Evolutionary conservation across 2,329 filamentous ascomycete species (phyloP).

Genomic region (Gnomoniopsis smithogilvyi): DNA sequence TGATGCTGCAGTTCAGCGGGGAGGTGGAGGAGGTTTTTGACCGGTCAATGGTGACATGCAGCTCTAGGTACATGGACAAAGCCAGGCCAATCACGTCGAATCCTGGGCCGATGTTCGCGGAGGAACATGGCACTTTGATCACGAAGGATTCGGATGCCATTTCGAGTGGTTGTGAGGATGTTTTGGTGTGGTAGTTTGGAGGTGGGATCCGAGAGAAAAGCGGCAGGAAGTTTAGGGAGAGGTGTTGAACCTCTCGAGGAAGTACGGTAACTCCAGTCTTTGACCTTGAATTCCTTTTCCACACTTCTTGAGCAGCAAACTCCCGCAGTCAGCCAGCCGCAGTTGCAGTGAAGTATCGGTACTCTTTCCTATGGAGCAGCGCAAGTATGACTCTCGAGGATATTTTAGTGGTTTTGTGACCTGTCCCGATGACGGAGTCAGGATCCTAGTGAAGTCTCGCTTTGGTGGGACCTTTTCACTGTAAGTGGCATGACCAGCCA

Average conservation of each 20-base stretch:
- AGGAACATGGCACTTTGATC: conserved; percentile 86
- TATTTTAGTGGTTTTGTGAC: conserved; percentile 6
- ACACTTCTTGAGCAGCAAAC: not conserved
- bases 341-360: not conserved
- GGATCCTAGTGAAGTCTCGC: not conserved
- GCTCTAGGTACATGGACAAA: conserved; percentile 88
- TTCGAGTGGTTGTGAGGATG: not conserved
- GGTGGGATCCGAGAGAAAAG: not conserved
- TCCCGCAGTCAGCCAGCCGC: not conserved
- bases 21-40: conserved; percentile 49
- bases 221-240: not conserved
- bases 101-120: conserved; percentile 94
- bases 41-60: conserved; percentile 74
- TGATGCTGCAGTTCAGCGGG: conserved; percentile 82
- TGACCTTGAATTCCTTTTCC: not conserved
- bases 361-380: not conserved
- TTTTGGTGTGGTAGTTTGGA: not conserved
- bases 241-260: conserved; percentile 12
- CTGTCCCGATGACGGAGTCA: conserved; percentile 18
- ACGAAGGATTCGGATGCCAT: conserved; percentile 52
- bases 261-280: not conserved
- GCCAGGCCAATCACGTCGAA: conserved; percentile 98
- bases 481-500: not conserved
- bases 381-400: conserved; percentile 7
- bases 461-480: not conserved